Evolutionary conservation across 2,329 filamentous ascomycete species (phyloP).

Genomic region (Colletotrichum plurivorum): DNA sequence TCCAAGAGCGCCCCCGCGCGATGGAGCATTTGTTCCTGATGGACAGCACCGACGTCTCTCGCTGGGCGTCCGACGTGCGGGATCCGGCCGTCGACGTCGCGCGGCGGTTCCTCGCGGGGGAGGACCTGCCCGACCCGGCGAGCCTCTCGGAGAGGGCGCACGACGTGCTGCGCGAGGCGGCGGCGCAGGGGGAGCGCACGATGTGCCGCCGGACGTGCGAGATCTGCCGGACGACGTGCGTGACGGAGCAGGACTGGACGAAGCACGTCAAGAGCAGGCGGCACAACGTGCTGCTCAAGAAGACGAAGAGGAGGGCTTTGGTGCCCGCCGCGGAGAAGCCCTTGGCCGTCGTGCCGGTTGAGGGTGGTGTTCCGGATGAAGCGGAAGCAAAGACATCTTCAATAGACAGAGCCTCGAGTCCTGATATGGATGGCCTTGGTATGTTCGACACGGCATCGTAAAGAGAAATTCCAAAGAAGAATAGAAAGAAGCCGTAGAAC

Average conservation of each 20-base stretch:
- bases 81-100: conserved; percentile 75
- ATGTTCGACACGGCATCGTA: conserved; percentile 25
- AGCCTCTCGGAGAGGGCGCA: conserved; percentile 63
- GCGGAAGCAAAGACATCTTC: background rate
- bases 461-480: background rate
- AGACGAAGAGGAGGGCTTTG: conserved; percentile 54
- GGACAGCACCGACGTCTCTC: conserved; percentile 79
- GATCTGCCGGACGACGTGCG: conserved; percentile 75
- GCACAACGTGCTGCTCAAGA: conserved; percentile 52
- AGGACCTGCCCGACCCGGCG: conserved; percentile 65
- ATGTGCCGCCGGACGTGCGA: conserved; percentile 77
- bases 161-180: conserved; percentile 68
- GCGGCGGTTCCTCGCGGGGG: conserved; percentile 71
- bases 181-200: conserved; percentile 65
- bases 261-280: conserved; percentile 54
- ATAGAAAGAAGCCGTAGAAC: background rate
- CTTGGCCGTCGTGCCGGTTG: conserved; percentile 26
- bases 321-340: conserved; percentile 44
- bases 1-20: conserved; percentile 68
- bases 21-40: conserved; percentile 79
- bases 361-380: background rate
- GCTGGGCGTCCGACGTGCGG: conserved; percentile 76
- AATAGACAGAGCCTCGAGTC: conserved; percentile 23
- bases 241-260: conserved; percentile 67
- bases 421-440: conserved; percentile 18